Conservation (phyloP, 2,329 filamentous ascomycete species). For the Alternaria ventricosa region DNA sequence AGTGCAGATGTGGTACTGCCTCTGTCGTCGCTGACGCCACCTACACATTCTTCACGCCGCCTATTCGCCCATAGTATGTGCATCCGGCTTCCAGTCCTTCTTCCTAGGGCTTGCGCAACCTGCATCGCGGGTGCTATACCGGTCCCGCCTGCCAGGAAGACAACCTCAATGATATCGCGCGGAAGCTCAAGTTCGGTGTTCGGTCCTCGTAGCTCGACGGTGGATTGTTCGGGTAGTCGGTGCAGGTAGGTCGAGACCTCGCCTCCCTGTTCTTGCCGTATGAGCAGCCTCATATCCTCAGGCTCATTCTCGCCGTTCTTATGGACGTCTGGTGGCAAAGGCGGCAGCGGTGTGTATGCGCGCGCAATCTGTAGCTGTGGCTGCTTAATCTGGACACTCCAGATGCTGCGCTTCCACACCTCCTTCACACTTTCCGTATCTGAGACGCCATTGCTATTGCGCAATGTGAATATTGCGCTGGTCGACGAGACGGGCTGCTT, state of each 20-base stretch:
- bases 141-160: constrained; percentile 92
- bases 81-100: constrained; percentile 57
- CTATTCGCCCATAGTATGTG: constrained; percentile 85
- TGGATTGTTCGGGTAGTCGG: constrained; percentile 65
- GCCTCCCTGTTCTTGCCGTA: constrained; percentile 78
- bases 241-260: constrained; percentile 87
- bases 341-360: constrained; percentile 87
- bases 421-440: constrained; percentile 43
- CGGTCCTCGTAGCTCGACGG: constrained; percentile 80
- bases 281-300: constrained; percentile 70
- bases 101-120: constrained; percentile 69
- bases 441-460: constrained; percentile 44
- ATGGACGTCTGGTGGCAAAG: constrained; percentile 47
- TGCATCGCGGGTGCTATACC: constrained; percentile 91
- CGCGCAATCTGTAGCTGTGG: constrained; percentile 91
- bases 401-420: constrained; percentile 70
- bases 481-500: constrained; percentile 70
- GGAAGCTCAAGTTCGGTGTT: constrained; percentile 71
- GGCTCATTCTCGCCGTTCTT: constrained; percentile 33
- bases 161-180: constrained; percentile 61
- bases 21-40: constrained; percentile 61
- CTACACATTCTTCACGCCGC: constrained; percentile 68
- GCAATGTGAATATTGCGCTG: constrained; percentile 72
- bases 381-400: constrained; percentile 93
- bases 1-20: constrained; percentile 3